A percentile compares a stretch with the other conserved stretches of the same genome.
Evolutionary conservation across 352 stramenopile species (phyloP).

Genomic region (Phytopythium montanum): DNA sequence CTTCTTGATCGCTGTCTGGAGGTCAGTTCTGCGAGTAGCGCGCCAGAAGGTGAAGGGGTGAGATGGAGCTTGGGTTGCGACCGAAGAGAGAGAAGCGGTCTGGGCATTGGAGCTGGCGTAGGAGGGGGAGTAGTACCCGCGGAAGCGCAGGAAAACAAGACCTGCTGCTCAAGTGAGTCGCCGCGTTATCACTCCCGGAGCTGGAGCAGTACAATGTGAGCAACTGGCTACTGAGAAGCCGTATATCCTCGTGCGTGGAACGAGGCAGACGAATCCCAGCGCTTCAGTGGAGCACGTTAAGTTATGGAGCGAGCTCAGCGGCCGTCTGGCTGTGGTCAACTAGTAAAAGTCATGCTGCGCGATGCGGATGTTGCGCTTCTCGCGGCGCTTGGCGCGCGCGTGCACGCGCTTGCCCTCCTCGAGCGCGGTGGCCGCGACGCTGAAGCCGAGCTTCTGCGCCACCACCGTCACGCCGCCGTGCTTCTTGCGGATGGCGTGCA

Average conservation of each 20-base stretch:
- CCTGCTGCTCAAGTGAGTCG: neutral
- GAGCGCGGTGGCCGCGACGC: slow-evolving; percentile 28
- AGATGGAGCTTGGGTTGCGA: neutral
- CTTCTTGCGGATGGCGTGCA: slow-evolving; percentile 81
- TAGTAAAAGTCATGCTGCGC: slow-evolving; percentile 72
- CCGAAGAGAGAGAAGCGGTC: neutral
- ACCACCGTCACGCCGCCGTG: slow-evolving; percentile 70
- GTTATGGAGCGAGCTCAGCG: neutral
- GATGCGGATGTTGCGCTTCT: slow-evolving; percentile 50
- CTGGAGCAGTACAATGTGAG: neutral
- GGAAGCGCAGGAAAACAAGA: slow-evolving; percentile 1
- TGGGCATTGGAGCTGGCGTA: neutral
- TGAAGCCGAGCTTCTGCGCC: slow-evolving; percentile 47
- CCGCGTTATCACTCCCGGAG: neutral
- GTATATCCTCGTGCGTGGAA: no score
- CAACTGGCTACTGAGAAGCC: no score
- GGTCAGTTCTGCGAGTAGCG: neutral
- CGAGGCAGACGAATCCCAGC: no score
- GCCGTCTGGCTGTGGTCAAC: neutral
- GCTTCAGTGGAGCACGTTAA: no score
- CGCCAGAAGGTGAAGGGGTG: neutral
- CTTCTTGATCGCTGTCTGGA: no score
- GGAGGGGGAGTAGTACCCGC: neutral
- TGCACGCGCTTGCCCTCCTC: slow-evolving; percentile 72
- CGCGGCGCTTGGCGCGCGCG: slow-evolving; percentile 53